phyloP scores from a whole-genome alignment of 108 stramenopile species.

The Schizochytrium sp. region DNA sequence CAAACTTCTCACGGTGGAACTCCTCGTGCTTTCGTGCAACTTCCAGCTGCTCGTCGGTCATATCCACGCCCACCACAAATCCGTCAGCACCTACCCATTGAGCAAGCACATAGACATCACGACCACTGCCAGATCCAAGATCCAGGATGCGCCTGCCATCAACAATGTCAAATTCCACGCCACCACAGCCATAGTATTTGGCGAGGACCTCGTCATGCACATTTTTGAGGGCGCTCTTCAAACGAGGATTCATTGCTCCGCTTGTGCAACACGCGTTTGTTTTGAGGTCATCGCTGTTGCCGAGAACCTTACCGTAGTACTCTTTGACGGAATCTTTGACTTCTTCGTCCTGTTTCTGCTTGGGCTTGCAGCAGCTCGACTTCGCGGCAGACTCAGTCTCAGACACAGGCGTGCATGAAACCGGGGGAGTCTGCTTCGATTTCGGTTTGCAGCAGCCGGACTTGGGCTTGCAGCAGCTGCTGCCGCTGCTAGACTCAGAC shows the following conservation, averaged over 20 bases:
- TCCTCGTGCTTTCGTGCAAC: constrained; percentile 83
- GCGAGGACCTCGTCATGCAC: constrained; percentile 84
- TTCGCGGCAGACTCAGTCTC: neutral
- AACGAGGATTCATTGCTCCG: constrained; percentile 80
- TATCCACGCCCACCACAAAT: constrained; percentile 94
- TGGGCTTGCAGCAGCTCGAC: constrained; percentile 24
- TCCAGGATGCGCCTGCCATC: constrained; percentile 87
- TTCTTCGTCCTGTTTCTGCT: neutral
- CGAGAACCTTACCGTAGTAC: constrained; percentile 88
- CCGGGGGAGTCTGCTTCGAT: neutral
- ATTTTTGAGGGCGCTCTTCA: constrained; percentile 82
- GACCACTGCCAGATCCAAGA: constrained; percentile 91
- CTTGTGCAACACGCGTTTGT: constrained; percentile 96
- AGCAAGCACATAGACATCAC: constrained; percentile 90
- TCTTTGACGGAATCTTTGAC: constrained; percentile 74
- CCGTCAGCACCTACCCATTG: constrained; percentile 89
- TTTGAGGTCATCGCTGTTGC: constrained; percentile 85
- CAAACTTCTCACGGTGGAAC: constrained; percentile 88
- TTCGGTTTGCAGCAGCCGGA: neutral
- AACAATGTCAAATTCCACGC: constrained; percentile 88
- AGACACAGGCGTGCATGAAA: neutral
- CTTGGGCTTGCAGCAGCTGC: constrained; percentile 23
- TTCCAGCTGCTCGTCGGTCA: constrained; percentile 93
- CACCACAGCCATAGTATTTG: constrained; percentile 96
- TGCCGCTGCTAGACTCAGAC: too few relatives aligned